phyloP scores from a whole-genome alignment of 345 rosid genomes.

The Eucalyptus lansdowneana region DNA sequence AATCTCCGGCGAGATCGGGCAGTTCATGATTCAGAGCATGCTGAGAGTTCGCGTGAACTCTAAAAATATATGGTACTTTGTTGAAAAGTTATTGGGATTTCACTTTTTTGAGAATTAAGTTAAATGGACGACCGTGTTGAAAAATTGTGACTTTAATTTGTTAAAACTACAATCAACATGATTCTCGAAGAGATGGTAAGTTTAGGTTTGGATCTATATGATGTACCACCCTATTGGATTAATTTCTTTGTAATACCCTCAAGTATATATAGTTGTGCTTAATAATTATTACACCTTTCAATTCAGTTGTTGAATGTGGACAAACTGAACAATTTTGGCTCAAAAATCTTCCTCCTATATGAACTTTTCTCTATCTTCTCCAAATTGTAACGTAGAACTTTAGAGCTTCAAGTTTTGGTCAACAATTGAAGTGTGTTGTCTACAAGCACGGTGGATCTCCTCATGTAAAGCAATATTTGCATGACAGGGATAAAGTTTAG shows the following conservation, averaged over 20 bases:
- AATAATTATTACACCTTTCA: too few relatives aligned
- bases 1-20: rapidly evolving
- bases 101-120: neutral
- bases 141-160: neutral
- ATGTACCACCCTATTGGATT: too few relatives aligned
- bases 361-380: neutral
- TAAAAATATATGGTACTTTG: too few relatives aligned
- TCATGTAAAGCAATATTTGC: neutral
- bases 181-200: neutral
- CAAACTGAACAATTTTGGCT: neutral
- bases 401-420: neutral
- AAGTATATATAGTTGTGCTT: neutral
- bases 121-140: rapidly evolving
- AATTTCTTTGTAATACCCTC: neutral
- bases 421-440: neutral
- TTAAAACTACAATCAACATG: neutral
- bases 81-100: neutral
- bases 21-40: neutral
- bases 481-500: neutral
- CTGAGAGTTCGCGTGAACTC: rapidly evolving
- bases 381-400: too few relatives aligned
- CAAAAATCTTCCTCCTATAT: neutral
- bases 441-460: neutral
- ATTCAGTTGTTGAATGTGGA: neutral
- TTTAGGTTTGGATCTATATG: neutral